phyloP scores from a whole-genome alignment of 1,284 basidiomycete species.

The Gymnopus androsaceus region DNA sequence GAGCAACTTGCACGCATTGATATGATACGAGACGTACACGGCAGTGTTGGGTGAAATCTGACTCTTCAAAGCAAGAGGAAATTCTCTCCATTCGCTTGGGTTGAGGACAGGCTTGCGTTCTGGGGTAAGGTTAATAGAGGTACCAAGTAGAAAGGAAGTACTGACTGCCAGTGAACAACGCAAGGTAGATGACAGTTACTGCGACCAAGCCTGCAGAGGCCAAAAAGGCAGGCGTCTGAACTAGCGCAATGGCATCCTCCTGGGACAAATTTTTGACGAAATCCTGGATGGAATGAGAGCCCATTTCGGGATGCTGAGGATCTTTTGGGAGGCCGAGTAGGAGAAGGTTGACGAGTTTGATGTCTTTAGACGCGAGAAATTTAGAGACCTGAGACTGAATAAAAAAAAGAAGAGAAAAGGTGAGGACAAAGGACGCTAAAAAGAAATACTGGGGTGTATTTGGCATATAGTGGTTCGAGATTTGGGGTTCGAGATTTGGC shows the following conservation, averaged over 20 bases:
- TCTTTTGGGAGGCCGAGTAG: slow-evolving; percentile 57
- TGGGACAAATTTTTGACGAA: slow-evolving; percentile 22
- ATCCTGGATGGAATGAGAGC: slow-evolving; percentile 24
- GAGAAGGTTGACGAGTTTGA: slow-evolving; percentile 59
- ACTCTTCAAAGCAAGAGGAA: slow-evolving; percentile 81
- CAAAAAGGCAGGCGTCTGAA: slow-evolving; percentile 40
- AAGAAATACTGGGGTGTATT: slow-evolving; percentile 55
- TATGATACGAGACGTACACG: slow-evolving; percentile 55
- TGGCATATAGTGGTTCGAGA: slow-evolving; percentile 33
- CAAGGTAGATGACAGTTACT: slow-evolving; percentile 36
- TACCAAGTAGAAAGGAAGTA: slow-evolving; percentile 15
- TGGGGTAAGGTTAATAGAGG: slow-evolving; percentile 26
- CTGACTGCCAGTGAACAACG: slow-evolving; percentile 35
- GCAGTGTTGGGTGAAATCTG: slow-evolving; percentile 94
- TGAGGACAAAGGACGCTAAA: slow-evolving; percentile 48
- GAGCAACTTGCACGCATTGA: slow-evolving; percentile 6
- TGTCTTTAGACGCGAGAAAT: slow-evolving; percentile 54
- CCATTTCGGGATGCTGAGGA: slow-evolving; percentile 24
- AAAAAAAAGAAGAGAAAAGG: slow-evolving; percentile 48
- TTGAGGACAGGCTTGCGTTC: slow-evolving; percentile 70
- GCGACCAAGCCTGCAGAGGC: slow-evolving; percentile 39
- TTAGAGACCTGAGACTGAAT: slow-evolving; percentile 42
- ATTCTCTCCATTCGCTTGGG: slow-evolving; percentile 79
- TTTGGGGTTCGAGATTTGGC: not conserved
- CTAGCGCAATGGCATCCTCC: slow-evolving; percentile 38